A percentile compares a stretch with the other conserved stretches of the same genome.
phyloP scores from a whole-genome alignment of 257 asterid species.

The Orobanche coerulescens region DNA sequence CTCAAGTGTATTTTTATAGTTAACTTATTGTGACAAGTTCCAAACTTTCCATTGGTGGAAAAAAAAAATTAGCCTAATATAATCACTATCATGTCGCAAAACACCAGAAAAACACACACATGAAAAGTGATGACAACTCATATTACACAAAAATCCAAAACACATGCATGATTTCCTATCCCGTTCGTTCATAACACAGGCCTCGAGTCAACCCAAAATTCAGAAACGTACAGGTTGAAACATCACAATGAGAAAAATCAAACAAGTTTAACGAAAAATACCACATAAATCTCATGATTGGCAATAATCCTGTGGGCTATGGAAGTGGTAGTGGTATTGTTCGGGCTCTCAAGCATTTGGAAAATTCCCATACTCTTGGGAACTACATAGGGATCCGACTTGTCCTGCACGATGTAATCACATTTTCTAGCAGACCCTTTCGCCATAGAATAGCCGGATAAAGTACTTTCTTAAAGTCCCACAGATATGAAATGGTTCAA shows the following conservation, averaged over 20 bases:
- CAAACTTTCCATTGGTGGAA: not conserved
- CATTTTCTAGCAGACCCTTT: slow-evolving; percentile 16
- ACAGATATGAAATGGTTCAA: not conserved
- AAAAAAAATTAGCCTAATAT: not conserved
- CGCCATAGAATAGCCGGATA: not conserved
- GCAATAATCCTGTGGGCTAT: slow-evolving; percentile 81
- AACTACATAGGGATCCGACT: slow-evolving; percentile 57
- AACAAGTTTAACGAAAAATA: slow-evolving; percentile 25
- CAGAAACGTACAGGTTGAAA: not conserved
- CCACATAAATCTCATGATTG: slow-evolving; percentile 71
- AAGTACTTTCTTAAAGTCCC: not conserved
- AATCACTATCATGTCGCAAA: not conserved
- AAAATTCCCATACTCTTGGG: slow-evolving; percentile 78
- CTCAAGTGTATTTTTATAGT: not conserved
- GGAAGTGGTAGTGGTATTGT: slow-evolving; percentile 64
- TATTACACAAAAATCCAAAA: too few relatives aligned
- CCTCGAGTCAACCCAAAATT: not conserved
- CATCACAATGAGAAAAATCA: not conserved
- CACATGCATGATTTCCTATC: too few relatives aligned
- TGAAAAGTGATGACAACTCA: too few relatives aligned
- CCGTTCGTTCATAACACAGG: too few relatives aligned
- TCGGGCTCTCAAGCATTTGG: slow-evolving; percentile 65
- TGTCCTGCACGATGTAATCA: slow-evolving; percentile 43
- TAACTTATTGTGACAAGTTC: not conserved
- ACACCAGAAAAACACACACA: not conserved